Evolutionary conservation across 2,329 filamentous ascomycete species (phyloP).

Genomic region (Plectosphaerella sp.): DNA sequence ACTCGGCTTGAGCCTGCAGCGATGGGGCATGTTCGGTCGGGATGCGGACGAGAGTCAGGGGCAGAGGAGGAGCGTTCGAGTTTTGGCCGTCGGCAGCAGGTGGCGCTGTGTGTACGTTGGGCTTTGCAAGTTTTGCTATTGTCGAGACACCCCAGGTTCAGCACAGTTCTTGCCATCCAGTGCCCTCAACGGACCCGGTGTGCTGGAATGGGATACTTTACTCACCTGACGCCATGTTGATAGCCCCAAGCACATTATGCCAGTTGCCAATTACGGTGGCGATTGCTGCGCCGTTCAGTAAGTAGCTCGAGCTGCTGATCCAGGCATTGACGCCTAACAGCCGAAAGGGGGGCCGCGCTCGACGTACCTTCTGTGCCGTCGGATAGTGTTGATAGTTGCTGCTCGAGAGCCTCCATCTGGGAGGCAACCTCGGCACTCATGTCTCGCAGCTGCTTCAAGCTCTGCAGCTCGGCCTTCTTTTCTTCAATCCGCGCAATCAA

Average conservation of each 20-base stretch:
- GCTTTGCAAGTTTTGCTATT: conserved; percentile 66
- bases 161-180: neutral
- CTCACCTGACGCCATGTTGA: conserved; percentile 82
- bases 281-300: conserved; percentile 55
- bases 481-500: conserved; percentile 75
- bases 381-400: conserved; percentile 72
- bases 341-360: neutral
- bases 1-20: conserved; percentile 57
- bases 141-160: neutral
- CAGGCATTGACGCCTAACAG: too few species aligned
- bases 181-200: neutral
- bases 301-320: neutral
- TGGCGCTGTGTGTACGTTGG: conserved; percentile 35
- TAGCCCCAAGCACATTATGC: conserved; percentile 80
- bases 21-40: conserved; percentile 72
- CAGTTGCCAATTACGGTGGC: conserved; percentile 82
- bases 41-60: conserved; percentile 79
- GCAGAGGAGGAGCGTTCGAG: conserved; percentile 43
- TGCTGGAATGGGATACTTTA: conserved; percentile 6
- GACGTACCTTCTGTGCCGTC: conserved; percentile 72
- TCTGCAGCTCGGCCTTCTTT: conserved; percentile 80
- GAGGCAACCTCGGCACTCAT: conserved; percentile 72
- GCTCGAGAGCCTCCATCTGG: conserved; percentile 78
- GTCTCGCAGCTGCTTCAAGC: conserved; percentile 71
- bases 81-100: conserved; percentile 21